phyloP scores from a whole-genome alignment of 179 eudicot genomes.

The Gypsophila paniculata region DNA sequence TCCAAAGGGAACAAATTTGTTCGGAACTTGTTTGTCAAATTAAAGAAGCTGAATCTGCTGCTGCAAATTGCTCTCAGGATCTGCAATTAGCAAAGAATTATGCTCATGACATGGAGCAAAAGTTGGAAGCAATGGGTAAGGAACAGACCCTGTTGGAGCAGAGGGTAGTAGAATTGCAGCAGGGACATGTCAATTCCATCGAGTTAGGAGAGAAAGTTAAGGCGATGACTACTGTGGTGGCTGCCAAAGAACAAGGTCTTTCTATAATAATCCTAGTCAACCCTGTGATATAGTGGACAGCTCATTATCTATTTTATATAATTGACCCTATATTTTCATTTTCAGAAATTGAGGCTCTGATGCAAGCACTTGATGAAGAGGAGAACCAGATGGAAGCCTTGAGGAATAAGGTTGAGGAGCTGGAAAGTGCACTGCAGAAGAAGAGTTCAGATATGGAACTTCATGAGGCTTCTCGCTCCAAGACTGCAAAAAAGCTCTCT shows the following conservation, averaged over 20 bases:
- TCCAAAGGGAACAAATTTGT: slow-evolving; percentile 65
- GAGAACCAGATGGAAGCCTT: slow-evolving; percentile 84
- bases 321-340: slow-evolving; percentile 16
- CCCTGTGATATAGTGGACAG: not conserved
- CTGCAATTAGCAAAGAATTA: slow-evolving; percentile 46
- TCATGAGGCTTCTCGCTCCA: slow-evolving; percentile 72
- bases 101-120: slow-evolving; percentile 47
- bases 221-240: slow-evolving; percentile 44
- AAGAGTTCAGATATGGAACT: slow-evolving; percentile 60
- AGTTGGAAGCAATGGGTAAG: slow-evolving; percentile 38
- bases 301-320: slow-evolving; percentile 5
- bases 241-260: slow-evolving; percentile 84
- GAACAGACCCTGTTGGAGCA: slow-evolving; percentile 50
- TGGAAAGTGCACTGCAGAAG: slow-evolving; percentile 52
- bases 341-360: slow-evolving; percentile 76
- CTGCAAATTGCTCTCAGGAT: slow-evolving; percentile 54
- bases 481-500: slow-evolving; percentile 77
- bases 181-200: slow-evolving; percentile 34
- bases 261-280: slow-evolving; percentile 16
- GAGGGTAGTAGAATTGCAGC: slow-evolving; percentile 52
- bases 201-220: slow-evolving; percentile 57
- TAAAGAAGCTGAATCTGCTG: slow-evolving; percentile 67
- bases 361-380: slow-evolving; percentile 98
- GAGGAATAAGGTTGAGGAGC: slow-evolving; percentile 43
- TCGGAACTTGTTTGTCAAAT: slow-evolving; percentile 83